A percentile compares a stretch with the other conserved stretches of the same genome.
phyloP scores from a whole-genome alignment of 2,329 filamentous ascomycete genomes.

The Coniosporium tulheliwenetii region DNA sequence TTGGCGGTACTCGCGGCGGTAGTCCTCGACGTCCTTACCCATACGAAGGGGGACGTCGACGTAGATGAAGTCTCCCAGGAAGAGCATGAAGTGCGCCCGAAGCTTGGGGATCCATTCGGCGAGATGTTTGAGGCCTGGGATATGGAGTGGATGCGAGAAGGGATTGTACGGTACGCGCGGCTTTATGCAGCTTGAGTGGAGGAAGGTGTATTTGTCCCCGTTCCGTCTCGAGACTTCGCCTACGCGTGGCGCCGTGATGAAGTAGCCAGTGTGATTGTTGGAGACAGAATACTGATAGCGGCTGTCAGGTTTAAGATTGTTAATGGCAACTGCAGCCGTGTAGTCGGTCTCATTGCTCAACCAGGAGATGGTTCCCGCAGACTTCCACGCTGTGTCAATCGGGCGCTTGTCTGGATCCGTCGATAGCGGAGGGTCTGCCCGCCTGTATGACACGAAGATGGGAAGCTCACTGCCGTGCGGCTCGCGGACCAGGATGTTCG shows the following conservation, averaged over 20 bases:
- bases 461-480: slow-evolving; percentile 62
- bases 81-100: slow-evolving; percentile 56
- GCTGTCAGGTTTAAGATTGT: slow-evolving; percentile 52
- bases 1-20: slow-evolving; percentile 81
- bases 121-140: slow-evolving; percentile 66
- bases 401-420: slow-evolving; percentile 36
- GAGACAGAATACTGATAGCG: slow-evolving; percentile 74
- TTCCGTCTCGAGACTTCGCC: slow-evolving; percentile 42
- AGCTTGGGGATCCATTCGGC: slow-evolving; percentile 57
- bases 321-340: slow-evolving; percentile 54
- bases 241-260: slow-evolving; percentile 57
- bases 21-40: slow-evolving; percentile 56
- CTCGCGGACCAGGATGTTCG: slow-evolving; percentile 72
- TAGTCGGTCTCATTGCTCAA: slow-evolving; percentile 70
- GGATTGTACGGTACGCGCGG: slow-evolving; percentile 81
- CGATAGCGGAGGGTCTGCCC: slow-evolving; percentile 23
- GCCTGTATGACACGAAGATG: slow-evolving; percentile 49
- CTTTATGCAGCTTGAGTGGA: slow-evolving; percentile 87
- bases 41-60: slow-evolving; percentile 74
- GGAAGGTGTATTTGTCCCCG: slow-evolving; percentile 67
- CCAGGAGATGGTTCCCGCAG: slow-evolving; percentile 46
- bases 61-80: slow-evolving; percentile 78
- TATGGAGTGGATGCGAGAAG: slow-evolving; percentile 64
- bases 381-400: slow-evolving; percentile 49
- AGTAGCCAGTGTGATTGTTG: slow-evolving; percentile 72